Evolutionary conservation across 345 rosid genomes (phyloP), one percentile per base, ranked within the genome.

Genomic region (Triadica sebifera): DNA sequence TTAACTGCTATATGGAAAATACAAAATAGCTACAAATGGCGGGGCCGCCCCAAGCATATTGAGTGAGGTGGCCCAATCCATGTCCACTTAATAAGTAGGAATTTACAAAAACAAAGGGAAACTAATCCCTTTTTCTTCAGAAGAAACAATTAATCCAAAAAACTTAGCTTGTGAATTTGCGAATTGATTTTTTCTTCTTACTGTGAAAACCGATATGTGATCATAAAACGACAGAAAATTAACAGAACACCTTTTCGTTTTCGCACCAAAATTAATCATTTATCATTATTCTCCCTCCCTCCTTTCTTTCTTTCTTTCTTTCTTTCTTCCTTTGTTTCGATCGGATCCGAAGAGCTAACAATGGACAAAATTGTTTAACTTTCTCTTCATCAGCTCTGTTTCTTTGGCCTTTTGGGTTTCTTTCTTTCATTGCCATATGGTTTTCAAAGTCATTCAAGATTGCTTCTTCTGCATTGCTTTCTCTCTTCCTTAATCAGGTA

Each of bases 401-500:
- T 12, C 25, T 62, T 70, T 19, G 39, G 41, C 64, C 6, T 63
- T 73, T 43, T n/a, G 37, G 15, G 20, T 12, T 51, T 41, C n/a
- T 19, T 51, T 46, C 29, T 5, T 20, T 71, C 19, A 17, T 45
- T 61, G 11, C 19, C 41, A 5, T 6, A 16, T 41, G 25, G 13
- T 61, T 56, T 61, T 66, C 53, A n/a, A n/a, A n/a, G 62, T 74
- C 77, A 58, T 81, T 78, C 75, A 51, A 63, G 76, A 61, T 83
- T 72, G 74, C 77, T 79, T 66, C 57, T 55, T 73, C 80, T 76
- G 73, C 83, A 67, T 76, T 82, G 73, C 49, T 70, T 47, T 73
- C 63, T 76, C 67, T 73, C 57, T 74, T 82, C 75, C 73, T 74
- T 85, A 81, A 77, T 85, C 88, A 82, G 94, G 90, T 86, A 51